A percentile compares a stretch with the other conserved stretches of the same genome.
These are phyloP conservation scores for Eremochloa ophiuroides DNA, from an alignment of 176 grass and related monocot genomes.

Conservation along the genomic window DNA sequence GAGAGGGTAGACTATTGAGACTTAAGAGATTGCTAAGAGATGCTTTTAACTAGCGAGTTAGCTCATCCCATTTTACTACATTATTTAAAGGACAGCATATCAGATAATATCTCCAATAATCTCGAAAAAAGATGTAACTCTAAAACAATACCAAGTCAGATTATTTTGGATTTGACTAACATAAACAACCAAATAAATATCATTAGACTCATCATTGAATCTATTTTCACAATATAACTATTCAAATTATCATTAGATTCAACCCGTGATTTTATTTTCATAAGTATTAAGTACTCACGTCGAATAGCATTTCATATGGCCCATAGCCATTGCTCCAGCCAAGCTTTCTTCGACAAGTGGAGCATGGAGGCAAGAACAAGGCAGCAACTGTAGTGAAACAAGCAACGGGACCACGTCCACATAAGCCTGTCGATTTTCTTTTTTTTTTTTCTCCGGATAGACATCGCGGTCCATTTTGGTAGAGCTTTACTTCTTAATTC, in stretches of 20 bases:
- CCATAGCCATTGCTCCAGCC: background rate
- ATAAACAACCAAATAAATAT: background rate
- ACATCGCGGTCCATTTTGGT: too few species aligned
- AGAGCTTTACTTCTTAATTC: too few species aligned
- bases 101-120: too few species aligned
- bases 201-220: background rate
- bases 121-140: background rate
- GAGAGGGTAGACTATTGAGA: too few species aligned
- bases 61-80: too few species aligned
- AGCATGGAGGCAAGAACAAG: background rate
- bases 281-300: background rate
- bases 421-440: background rate
- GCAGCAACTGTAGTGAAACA: background rate
- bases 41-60: too few species aligned
- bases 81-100: too few species aligned
- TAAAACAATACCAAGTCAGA: background rate
- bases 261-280: background rate
- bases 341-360: conserved; percentile 4
- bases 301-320: background rate
- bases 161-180: too few species aligned
- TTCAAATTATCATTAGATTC: background rate
- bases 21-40: too few species aligned
- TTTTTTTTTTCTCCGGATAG: background rate
- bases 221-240: background rate
- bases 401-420: background rate